phyloP scores from a whole-genome alignment of 495 filamentous ascomycete species.

The Aspergillus incahuasiensis region DNA sequence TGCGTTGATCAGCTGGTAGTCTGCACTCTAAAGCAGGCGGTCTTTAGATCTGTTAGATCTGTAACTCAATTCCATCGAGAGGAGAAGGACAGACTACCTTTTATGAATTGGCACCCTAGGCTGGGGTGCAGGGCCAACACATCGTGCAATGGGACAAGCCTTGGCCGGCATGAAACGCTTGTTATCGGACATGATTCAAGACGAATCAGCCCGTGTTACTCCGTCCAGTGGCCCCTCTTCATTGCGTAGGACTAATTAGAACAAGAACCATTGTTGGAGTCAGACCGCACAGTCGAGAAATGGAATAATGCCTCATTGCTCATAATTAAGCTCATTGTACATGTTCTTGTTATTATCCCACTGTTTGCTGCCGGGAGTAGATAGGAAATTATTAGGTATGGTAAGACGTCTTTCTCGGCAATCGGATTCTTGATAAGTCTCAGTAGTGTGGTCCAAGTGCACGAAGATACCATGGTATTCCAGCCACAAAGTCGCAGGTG shows the following conservation, averaged over 20 bases:
- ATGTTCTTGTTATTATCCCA: neutral
- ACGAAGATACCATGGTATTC: neutral
- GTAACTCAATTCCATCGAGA: neutral
- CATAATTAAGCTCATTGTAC: neutral
- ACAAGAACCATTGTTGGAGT: neutral
- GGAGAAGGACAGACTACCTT: neutral
- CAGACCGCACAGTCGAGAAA: neutral
- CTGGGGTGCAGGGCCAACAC: slow-evolving; percentile 1
- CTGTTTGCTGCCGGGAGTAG: neutral
- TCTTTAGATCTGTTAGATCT: neutral
- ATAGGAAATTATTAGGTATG: slow-evolving; percentile 2
- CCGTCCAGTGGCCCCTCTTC: neutral
- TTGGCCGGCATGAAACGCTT: neutral
- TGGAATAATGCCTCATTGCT: neutral
- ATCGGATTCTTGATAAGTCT: neutral
- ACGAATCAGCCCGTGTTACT: neutral
- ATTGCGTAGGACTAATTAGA: neutral
- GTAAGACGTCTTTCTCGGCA: neutral
- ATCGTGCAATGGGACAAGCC: slow-evolving; percentile 1
- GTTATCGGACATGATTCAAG: neutral
- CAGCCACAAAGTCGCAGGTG: neutral
- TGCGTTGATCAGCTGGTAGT: neutral
- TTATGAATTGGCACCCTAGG: neutral
- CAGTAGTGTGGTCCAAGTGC: neutral
- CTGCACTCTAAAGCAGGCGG: neutral